Evolutionary conservation across 2,329 filamentous ascomycete genomes (phyloP), one percentile per base, ranked within the genome.

Genomic region (Aureobasidium sp.): DNA sequence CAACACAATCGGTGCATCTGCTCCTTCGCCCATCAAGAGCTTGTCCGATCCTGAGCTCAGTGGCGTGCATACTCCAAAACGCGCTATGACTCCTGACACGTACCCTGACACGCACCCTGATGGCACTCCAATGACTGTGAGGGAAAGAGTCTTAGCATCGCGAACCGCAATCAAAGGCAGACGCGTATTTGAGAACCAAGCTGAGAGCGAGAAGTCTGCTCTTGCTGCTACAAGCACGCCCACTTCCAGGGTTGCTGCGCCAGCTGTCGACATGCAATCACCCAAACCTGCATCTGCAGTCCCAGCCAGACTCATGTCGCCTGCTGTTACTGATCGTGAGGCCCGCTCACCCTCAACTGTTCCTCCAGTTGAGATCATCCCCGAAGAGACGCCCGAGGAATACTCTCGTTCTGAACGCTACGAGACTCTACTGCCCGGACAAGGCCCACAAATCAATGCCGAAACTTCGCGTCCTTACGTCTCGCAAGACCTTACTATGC

Each of bases 331-430:
- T 20, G 62, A 63, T 39, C 53, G 64, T 36, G 66, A 67, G 32
- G 63, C 37, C 13, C 67, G 72, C 12, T 74, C 72, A 5, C 72
- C 72, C 9, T 74, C 60, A 10, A 67, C 67, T 12, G 66, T 74
- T 6, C 71, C 72, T 20, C 69, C 71, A 26, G 66, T 67, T 1
- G 67, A 70, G 56, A 66, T 68, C 3, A 41, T 65, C 1, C 65
- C 67, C 0, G 63, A 52, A 2, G 65, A 69, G 10, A 70, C 71
- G 1, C 65, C 65, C 47, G 71, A 74, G 41, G 71, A 74, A 46
- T 69, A 70, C 67, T 71, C 67, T 29, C 72, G 71, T 1, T 72
- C 71, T 12, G 72, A 71, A 51, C 67, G 71, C 24, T 73, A 71
- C 51, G 67, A 69, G 51, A 73, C 71, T 5, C 64, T 74, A 1